phyloP scores from a whole-genome alignment of 2,329 filamentous ascomycete genomes.

The Talaromyces piceae region DNA sequence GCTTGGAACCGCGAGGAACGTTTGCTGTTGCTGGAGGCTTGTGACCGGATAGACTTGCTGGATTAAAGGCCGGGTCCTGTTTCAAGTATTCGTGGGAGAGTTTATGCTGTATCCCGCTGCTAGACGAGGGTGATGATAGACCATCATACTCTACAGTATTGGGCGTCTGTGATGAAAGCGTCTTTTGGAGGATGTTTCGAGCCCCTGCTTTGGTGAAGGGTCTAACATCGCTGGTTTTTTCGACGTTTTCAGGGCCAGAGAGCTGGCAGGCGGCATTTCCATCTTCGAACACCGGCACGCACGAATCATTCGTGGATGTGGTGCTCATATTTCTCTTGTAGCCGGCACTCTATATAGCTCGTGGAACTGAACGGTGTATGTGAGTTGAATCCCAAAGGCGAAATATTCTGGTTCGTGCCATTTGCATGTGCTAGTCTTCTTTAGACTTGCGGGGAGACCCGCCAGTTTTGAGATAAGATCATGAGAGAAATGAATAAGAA shows the following conservation, averaged over 20 bases:
- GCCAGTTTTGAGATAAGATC: no score
- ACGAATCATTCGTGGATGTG: not conserved
- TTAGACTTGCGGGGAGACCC: no score
- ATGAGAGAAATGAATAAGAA: no score
- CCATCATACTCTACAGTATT: no score
- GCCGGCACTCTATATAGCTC: not conserved
- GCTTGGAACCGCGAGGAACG: slow-evolving; percentile 3
- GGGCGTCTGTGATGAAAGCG: not conserved
- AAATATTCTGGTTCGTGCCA: no score
- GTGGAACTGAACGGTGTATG: no score
- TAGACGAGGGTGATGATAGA: no score
- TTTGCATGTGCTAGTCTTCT: no score
- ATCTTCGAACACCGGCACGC: not conserved
- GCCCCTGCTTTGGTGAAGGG: not conserved
- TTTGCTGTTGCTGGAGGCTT: slow-evolving; percentile 11
- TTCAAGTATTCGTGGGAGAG: slow-evolving; percentile 11
- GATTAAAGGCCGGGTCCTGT: slow-evolving; percentile 29
- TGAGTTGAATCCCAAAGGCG: no score
- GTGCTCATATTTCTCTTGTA: not conserved
- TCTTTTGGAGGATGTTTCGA: not conserved
- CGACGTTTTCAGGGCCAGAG: not conserved
- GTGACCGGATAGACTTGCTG: slow-evolving; percentile 17
- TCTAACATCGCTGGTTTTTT: not conserved
- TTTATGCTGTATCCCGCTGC: not conserved
- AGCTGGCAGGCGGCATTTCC: not conserved